These are phyloP conservation scores for Alternaria angustiovoidea DNA, from an alignment of 2,329 filamentous ascomycete species.

Conservation along the genomic window DNA sequence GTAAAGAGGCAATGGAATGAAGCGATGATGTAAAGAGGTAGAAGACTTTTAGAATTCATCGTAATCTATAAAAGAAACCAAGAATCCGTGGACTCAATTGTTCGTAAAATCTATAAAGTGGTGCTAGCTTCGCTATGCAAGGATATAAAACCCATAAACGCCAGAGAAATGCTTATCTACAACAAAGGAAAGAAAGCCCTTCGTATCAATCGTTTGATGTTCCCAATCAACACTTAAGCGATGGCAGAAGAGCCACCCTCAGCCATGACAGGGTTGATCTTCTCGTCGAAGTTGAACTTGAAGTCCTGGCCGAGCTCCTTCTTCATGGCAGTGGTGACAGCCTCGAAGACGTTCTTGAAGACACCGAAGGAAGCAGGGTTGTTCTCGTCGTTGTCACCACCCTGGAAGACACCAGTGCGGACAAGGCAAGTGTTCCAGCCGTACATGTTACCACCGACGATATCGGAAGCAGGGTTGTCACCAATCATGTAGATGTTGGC, in stretches of 20 bases:
- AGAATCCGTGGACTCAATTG: conserved; percentile 5
- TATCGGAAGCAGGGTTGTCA: conserved; percentile 77
- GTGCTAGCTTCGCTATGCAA: conserved; percentile 15
- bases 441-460: conserved; percentile 80
- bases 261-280: conserved; percentile 72
- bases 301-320: conserved; percentile 79
- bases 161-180: conserved; percentile 12
- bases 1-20: conserved; percentile 49
- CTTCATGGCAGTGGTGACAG: conserved; percentile 70
- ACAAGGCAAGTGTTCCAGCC: conserved; percentile 84
- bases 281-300: conserved; percentile 75
- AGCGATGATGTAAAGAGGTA: conserved; percentile 63
- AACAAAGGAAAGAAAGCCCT: neutral
- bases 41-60: conserved; percentile 56
- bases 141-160: conserved; percentile 15
- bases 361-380: conserved; percentile 81
- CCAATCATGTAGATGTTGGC: conserved; percentile 79
- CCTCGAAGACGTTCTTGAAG: conserved; percentile 76
- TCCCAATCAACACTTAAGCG: conserved; percentile 52
- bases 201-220: neutral
- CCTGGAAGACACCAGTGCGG: conserved; percentile 80
- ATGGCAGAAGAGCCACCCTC: conserved; percentile 63
- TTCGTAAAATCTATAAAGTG: conserved; percentile 15
- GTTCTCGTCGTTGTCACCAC: conserved; percentile 76
- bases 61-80: conserved; percentile 3